These are phyloP conservation scores for Polytrichum commune DNA, from an alignment of 225 moss, liverwort and hornwort genomes.

Conservation along the genomic window DNA sequence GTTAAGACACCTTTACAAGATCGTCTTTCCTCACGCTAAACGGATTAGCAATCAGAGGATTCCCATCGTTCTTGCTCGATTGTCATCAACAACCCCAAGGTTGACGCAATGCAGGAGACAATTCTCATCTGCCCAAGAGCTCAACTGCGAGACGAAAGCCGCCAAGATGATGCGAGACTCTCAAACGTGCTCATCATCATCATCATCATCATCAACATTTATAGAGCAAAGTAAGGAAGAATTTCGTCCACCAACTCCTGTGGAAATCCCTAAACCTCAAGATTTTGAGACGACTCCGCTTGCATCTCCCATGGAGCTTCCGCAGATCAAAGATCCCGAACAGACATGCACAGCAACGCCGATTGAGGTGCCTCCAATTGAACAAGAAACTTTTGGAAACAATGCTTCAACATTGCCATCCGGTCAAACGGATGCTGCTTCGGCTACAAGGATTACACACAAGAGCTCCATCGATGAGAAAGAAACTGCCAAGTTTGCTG, in stretches of 20 bases:
- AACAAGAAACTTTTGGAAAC: background rate
- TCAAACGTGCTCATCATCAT: too few species aligned
- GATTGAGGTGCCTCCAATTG: slow-evolving; percentile 18
- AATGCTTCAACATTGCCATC: slow-evolving; percentile 11
- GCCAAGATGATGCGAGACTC: too few species aligned
- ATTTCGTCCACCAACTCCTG: slow-evolving; percentile 21
- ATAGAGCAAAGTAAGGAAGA: too few species aligned
- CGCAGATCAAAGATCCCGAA: slow-evolving; percentile 10
- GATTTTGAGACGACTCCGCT: slow-evolving; percentile 15
- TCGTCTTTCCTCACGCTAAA: slow-evolving; percentile 20
- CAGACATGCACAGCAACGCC: slow-evolving; percentile 5
- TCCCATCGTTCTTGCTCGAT: background rate
- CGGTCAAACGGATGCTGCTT: slow-evolving; percentile 12
- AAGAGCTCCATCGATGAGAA: slow-evolving; percentile 49
- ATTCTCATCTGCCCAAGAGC: slow-evolving; percentile 10
- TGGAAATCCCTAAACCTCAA: slow-evolving; percentile 21
- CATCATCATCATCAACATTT: too few species aligned
- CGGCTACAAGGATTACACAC: slow-evolving; percentile 7
- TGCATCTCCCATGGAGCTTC: slow-evolving; percentile 22
- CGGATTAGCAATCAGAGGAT: slow-evolving; percentile 27
- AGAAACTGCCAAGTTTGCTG: slow-evolving; percentile 55
- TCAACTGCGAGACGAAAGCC: slow-evolving; percentile 15
- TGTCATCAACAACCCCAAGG: slow-evolving; percentile 2
- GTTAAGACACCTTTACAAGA: slow-evolving; percentile 23
- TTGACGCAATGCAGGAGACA: slow-evolving; percentile 10